A percentile compares a stretch with the other conserved stretches of the same genome.
phyloP scores from a whole-genome alignment of 768 basidiomycete species.

The Cubamyces lactineus region DNA sequence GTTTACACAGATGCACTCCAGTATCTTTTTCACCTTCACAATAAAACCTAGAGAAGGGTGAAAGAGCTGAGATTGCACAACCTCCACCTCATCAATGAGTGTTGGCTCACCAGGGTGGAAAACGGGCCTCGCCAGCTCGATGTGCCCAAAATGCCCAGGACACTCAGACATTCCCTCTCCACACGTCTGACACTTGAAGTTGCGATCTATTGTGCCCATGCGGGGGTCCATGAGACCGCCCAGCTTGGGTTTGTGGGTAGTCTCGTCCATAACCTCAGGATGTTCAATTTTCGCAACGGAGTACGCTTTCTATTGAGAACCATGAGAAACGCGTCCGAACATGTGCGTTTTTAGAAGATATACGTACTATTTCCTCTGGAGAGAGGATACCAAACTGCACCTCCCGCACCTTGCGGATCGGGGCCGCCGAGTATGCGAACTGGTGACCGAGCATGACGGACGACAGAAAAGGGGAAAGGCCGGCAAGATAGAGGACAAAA shows the following conservation, averaged over 20 bases:
- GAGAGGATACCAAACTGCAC: conserved; percentile 99
- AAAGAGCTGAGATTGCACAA: not conserved
- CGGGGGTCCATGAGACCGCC: conserved; percentile 98
- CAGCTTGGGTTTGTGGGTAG: conserved; percentile 84
- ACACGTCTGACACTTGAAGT: conserved; percentile 99
- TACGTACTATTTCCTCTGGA: conserved; percentile 91
- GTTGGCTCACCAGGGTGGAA: conserved; percentile 85
- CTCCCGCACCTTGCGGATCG: conserved; percentile 93
- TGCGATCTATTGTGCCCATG: conserved; percentile 97
- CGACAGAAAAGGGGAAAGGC: conserved; percentile 21
- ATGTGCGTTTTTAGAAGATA: conserved; percentile 36
- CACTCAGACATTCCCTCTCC: conserved; percentile 99
- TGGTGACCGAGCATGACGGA: conserved; percentile 79
- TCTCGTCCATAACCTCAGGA: conserved; percentile 98
- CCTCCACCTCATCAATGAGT: not conserved
- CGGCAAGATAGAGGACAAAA: conserved; percentile 18
- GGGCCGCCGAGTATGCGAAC: conserved; percentile 91
- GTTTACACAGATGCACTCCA: conserved; percentile 98
- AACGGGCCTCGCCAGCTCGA: conserved; percentile 95
- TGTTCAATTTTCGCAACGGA: conserved; percentile 98
- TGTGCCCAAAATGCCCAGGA: conserved; percentile 98
- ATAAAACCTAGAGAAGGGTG: conserved; percentile 73
- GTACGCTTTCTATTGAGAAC: conserved; percentile 83
- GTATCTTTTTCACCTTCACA: conserved; percentile 98
- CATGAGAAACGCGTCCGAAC: conserved; percentile 15